phyloP scores from a whole-genome alignment of 1,139 yeast genomes.

The Geotrichum klebahnii region DNA sequence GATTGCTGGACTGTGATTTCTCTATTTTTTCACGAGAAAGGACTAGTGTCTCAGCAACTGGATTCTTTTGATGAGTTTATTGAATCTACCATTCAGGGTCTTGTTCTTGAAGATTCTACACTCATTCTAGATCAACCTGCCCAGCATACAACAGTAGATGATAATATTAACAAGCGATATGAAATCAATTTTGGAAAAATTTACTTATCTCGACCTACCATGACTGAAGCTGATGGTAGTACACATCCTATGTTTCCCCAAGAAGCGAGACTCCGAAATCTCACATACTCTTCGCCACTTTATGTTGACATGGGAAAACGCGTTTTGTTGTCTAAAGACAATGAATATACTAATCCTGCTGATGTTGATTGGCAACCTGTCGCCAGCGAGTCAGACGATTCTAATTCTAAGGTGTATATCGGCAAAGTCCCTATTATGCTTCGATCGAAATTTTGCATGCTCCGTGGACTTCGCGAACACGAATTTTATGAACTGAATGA shows the following conservation, averaged over 20 bases:
- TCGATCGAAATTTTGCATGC: slow-evolving; percentile 91
- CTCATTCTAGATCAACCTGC: slow-evolving; percentile 96
- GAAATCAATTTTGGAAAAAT: slow-evolving; percentile 96
- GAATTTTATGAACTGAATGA: slow-evolving; percentile 93
- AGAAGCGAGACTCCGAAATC: slow-evolving; percentile 92
- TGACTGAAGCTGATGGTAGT: slow-evolving; percentile 99
- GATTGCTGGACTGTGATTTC: slow-evolving; percentile 99
- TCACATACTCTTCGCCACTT: slow-evolving; percentile 92
- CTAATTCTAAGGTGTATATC: slow-evolving; percentile 69
- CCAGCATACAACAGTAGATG: slow-evolving; percentile 88
- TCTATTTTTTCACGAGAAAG: slow-evolving; percentile 92
- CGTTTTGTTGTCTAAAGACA: slow-evolving; percentile 79
- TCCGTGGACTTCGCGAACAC: slow-evolving; percentile 87
- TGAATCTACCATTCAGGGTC: slow-evolving; percentile 92
- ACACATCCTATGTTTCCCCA: slow-evolving; percentile 98
- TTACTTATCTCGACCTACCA: slow-evolving; percentile 92
- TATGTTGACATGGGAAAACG: slow-evolving; percentile 94
- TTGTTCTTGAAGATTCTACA: slow-evolving; percentile 93
- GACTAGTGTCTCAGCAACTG: slow-evolving; percentile 94
- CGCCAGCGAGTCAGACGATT: slow-evolving; percentile 56
- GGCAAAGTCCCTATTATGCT: slow-evolving; percentile 98
- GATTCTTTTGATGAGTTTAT: slow-evolving; percentile 98
- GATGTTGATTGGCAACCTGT: slow-evolving; percentile 69
- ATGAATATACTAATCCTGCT: slow-evolving; percentile 43
- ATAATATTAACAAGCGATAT: slow-evolving; percentile 83